Conservation (phyloP, 164 flowering plant species). For the Vitis rupestris region DNA sequence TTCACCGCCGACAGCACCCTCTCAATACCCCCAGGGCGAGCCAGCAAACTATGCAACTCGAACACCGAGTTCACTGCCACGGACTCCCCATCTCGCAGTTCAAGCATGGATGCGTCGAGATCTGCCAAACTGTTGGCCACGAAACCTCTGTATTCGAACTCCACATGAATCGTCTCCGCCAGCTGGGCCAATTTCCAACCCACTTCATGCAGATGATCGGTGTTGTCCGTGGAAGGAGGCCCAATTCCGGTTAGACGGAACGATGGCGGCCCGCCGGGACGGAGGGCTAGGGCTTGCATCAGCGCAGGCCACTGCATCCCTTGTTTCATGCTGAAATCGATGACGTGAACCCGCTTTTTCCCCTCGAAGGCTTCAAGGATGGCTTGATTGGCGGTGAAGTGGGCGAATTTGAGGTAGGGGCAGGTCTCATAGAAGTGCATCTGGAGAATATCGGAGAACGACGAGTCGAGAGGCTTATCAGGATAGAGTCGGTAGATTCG, state of each 20-base stretch:
- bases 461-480: conserved; percentile 24
- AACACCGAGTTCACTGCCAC: conserved; percentile 61
- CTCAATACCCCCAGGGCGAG: conserved; percentile 48
- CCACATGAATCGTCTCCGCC: conserved; percentile 44
- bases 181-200: conserved; percentile 56
- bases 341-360: conserved; percentile 35
- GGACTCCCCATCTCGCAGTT: conserved; percentile 37
- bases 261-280: conserved; percentile 42
- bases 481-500: conserved; percentile 47
- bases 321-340: conserved; percentile 43
- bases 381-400: conserved; percentile 51
- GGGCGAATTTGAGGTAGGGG: conserved; percentile 50
- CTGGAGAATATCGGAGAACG: conserved; percentile 27
- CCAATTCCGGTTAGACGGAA: conserved; percentile 59
- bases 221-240: conserved; percentile 46
- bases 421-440: conserved; percentile 49
- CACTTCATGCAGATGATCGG: conserved; percentile 47
- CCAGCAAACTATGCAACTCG: conserved; percentile 47
- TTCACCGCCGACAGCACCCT: conserved; percentile 43
- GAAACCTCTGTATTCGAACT: conserved; percentile 51
- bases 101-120: conserved; percentile 47
- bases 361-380: conserved; percentile 42
- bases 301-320: conserved; percentile 60
- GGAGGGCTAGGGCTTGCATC: conserved; percentile 43
- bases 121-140: conserved; percentile 48